These are phyloP conservation scores for Sphaerobolus stellatus DNA, from an alignment of 1,284 basidiomycete species.

Conservation along the genomic window DNA sequence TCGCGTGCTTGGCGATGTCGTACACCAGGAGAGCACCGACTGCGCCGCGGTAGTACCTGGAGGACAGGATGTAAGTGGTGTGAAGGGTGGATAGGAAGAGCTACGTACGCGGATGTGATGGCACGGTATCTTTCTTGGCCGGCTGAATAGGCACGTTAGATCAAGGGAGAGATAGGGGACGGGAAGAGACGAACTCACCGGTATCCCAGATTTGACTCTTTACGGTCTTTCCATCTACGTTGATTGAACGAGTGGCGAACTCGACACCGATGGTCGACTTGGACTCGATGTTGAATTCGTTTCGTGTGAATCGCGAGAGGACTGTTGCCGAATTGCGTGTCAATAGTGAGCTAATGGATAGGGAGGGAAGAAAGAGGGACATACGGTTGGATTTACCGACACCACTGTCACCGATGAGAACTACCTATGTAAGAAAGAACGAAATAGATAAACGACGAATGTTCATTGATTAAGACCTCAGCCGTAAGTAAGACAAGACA, in stretches of 20 bases:
- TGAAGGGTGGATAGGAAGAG: neutral
- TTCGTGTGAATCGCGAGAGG: conserved; percentile 91
- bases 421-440: conserved; percentile 59
- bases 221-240: conserved; percentile 93
- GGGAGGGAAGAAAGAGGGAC: conserved; percentile 33
- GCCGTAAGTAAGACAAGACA: neutral
- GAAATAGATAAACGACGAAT: neutral
- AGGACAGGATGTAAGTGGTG: conserved; percentile 38
- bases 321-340: conserved; percentile 28
- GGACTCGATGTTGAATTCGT: conserved; percentile 98
- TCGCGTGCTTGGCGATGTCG: conserved; percentile 93
- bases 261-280: conserved; percentile 99
- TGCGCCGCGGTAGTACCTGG: conserved; percentile 90
- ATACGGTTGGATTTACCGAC: conserved; percentile 88
- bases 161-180: too few relatives aligned
- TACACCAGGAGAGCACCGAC: conserved; percentile 92
- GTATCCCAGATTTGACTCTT: conserved; percentile 99
- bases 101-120: conserved; percentile 91
- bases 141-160: too few relatives aligned
- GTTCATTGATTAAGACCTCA: neutral
- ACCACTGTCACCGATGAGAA: conserved; percentile 98
- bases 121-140: conserved; percentile 99
- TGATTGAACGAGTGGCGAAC: conserved; percentile 95
- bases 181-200: conserved; percentile 55
- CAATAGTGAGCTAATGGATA: neutral